These are phyloP conservation scores for Cladochytrium replicatum DNA, from an alignment of 192 early-diverging fungal species.

Conservation along the genomic window DNA sequence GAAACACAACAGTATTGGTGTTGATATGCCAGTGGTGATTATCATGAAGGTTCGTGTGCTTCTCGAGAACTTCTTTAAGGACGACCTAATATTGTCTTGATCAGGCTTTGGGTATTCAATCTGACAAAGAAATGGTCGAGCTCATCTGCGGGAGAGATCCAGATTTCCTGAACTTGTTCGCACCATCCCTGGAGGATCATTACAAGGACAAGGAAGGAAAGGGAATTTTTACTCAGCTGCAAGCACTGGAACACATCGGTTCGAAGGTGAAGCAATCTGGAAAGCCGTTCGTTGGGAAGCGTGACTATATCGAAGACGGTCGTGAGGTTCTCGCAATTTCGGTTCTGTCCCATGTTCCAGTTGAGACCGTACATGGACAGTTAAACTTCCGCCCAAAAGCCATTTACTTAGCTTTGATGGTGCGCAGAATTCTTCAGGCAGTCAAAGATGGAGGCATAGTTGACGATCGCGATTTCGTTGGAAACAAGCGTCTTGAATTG, in stretches of 20 bases:
- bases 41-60: constrained; percentile 60
- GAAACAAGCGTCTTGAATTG: constrained; percentile 97
- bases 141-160: constrained; percentile 82
- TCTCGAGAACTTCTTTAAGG: neutral
- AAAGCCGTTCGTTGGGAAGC: constrained; percentile 18
- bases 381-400: constrained; percentile 85
- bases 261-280: constrained; percentile 53
- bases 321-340: constrained; percentile 75
- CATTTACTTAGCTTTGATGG: constrained; percentile 90
- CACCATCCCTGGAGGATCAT: constrained; percentile 79
- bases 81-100: constrained; percentile 1
- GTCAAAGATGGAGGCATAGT: constrained; percentile 68
- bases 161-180: constrained; percentile 69
- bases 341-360: constrained; percentile 84
- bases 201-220: constrained; percentile 45
- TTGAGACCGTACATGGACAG: constrained; percentile 47
- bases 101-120: constrained; percentile 84
- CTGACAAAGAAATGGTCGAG: constrained; percentile 90
- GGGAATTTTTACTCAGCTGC: constrained; percentile 78
- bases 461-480: constrained; percentile 96
- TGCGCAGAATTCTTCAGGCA: constrained; percentile 79
- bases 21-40: constrained; percentile 79
- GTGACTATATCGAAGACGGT: constrained; percentile 65
- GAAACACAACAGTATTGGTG: constrained; percentile 81
- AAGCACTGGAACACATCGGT: constrained; percentile 84